Conservation (phyloP, 148 eudicot species). For the Arctostaphylos glauca region DNA sequence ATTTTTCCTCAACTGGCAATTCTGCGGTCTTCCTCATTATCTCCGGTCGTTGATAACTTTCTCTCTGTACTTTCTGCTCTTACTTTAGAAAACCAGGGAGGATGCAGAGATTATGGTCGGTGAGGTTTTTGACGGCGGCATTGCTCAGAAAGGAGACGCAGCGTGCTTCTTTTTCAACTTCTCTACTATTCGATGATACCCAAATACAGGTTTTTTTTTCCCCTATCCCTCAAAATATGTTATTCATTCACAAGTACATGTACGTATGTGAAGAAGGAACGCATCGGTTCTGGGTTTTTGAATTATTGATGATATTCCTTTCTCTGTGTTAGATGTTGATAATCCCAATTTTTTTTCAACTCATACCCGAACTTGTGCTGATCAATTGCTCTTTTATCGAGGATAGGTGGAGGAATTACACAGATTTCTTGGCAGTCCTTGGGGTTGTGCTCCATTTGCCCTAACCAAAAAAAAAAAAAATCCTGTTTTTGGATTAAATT, state of each 20-base stretch:
- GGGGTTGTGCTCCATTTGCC: too few relatives aligned
- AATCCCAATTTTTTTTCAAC: too few relatives aligned
- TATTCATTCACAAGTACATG: too few relatives aligned
- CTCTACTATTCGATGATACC: slow-evolving; percentile 86
- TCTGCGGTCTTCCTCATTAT: neutral
- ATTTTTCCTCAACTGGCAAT: neutral
- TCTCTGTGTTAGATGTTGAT: too few relatives aligned
- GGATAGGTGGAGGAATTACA: too few relatives aligned
- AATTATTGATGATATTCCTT: neutral
- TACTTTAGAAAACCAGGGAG: neutral
- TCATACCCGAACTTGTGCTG: too few relatives aligned
- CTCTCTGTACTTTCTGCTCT: neutral
- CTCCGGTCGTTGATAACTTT: neutral
- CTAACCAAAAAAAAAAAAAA: too few relatives aligned
- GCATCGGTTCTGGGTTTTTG: neutral
- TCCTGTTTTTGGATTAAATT: too few relatives aligned
- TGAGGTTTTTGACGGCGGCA: slow-evolving; percentile 32
- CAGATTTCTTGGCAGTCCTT: too few relatives aligned
- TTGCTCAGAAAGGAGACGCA: slow-evolving; percentile 27
- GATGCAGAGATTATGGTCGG: slow-evolving; percentile 61
- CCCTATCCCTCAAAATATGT: neutral
- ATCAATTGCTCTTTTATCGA: too few relatives aligned
- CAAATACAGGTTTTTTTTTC: slow-evolving; percentile 61
- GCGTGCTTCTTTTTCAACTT: slow-evolving; percentile 58
- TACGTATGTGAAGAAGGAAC: too few relatives aligned